Evolutionary conservation across 352 stramenopile genomes (phyloP), one percentile per base, ranked within the genome.

Genomic region (Pythium sp.): DNA sequence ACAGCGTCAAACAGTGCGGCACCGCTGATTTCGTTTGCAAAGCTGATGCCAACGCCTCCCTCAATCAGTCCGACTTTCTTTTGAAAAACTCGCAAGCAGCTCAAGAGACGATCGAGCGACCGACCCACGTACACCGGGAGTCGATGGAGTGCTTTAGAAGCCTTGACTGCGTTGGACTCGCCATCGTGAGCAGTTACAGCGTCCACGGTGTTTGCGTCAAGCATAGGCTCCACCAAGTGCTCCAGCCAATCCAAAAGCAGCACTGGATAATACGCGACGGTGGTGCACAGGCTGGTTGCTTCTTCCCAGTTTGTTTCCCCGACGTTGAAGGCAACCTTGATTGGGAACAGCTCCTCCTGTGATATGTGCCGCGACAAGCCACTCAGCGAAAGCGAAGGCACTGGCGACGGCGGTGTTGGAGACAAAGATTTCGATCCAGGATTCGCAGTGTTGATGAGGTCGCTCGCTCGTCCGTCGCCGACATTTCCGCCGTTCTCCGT

Each of bases 231-330:
- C 2, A 68, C 64, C 32, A 95, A 76, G 54, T 95, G 84, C 56
- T 95, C 87, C 6, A 95, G 74, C 87, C 87, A 95, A 53, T 93
- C 86, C 4, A 95, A 73, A 30, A 95, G 65, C 24, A 95, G 72
- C n/a, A 81, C 74, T 6, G 78, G 69, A 38, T 78, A 70, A 58
- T 75, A 74, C 0, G 65, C 62, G 6, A 54, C 67, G 22, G 22
- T 53, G 3, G 59, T 20, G 55, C 80, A 83, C 46, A 76, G 30
- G 2, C 65, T 67, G 15, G 74, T 67, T 3, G 78, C 82, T 11
- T 82, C 68, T 22, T 63, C 57, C 82, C 87, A 93, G 38, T 89
- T 90, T 68, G 76, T 84, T 43, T 92, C 83, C 8, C 85, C 87
- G 6, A 82, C 72, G n/a, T 94, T 93, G 58, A 93, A 89, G 49